phyloP scores from a whole-genome alignment of 495 filamentous ascomycete species.

The Aspergillus ostianus region DNA sequence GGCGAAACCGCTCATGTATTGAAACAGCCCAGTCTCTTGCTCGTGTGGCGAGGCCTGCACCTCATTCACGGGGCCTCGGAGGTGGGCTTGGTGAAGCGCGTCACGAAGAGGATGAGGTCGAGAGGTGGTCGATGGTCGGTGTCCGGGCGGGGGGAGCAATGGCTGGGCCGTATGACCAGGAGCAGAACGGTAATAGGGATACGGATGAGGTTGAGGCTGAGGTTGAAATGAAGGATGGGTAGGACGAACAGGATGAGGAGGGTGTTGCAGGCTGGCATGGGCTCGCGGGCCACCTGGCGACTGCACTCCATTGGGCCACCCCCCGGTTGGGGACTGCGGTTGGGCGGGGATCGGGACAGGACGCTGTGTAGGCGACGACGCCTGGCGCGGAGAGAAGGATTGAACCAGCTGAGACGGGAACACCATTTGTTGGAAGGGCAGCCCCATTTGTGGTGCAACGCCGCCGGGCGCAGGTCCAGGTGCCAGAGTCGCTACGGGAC shows the following conservation, averaged over 20 bases:
- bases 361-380: not conserved
- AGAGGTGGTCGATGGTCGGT: constrained; percentile 31
- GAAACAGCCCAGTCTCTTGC: constrained; percentile 35
- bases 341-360: not conserved
- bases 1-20: constrained; percentile 45
- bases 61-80: constrained; percentile 53
- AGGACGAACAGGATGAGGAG: not conserved
- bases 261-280: not conserved
- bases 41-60: constrained; percentile 17
- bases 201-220: constrained; percentile 1
- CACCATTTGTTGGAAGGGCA: not conserved
- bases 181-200: not conserved
- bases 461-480: not conserved
- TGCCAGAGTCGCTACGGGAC: not conserved
- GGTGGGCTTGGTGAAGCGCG: constrained; percentile 56
- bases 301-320: not conserved
- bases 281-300: not conserved
- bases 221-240: not conserved
- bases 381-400: not conserved
- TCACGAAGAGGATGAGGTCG: constrained; percentile 45
- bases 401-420: constrained; percentile 4
- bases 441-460: not conserved
- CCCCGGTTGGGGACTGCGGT: not conserved
- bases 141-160: constrained; percentile 34
- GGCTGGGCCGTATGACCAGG: constrained; percentile 3